phyloP scores from a whole-genome alignment of 192 early-diverging fungal genomes.

The Linnemannia zychae region DNA sequence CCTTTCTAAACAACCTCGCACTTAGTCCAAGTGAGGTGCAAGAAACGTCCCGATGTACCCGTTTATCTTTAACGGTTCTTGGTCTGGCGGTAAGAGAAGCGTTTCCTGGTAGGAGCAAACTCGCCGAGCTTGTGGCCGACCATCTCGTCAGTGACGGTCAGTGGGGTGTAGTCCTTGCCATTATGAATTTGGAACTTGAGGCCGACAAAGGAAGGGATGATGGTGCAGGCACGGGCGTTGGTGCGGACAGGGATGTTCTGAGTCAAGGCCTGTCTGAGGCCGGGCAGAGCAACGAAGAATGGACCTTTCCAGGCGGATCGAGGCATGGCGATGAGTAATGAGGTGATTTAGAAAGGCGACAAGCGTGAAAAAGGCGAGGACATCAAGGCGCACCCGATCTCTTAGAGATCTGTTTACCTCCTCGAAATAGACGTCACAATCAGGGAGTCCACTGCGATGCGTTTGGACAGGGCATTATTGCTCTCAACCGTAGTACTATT shows the following conservation, averaged over 20 bases:
- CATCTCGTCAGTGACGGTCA: slow-evolving; percentile 92
- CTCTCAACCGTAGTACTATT: not conserved
- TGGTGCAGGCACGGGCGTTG: slow-evolving; percentile 85
- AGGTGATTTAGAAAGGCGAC: not conserved
- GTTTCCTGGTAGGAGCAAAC: slow-evolving; percentile 91
- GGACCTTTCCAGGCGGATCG: slow-evolving; percentile 82
- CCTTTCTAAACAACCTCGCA: not conserved
- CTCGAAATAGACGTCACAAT: slow-evolving; percentile 4
- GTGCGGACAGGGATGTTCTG: slow-evolving; percentile 77
- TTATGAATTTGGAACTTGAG: slow-evolving; percentile 94
- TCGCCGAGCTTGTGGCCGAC: slow-evolving; percentile 95
- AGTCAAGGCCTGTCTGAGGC: slow-evolving; percentile 71
- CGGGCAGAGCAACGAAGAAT: slow-evolving; percentile 68
- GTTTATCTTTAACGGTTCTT: slow-evolving; percentile 73
- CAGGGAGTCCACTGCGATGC: not conserved
- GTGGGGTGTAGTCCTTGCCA: slow-evolving; percentile 89
- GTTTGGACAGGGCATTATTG: slow-evolving; percentile 5
- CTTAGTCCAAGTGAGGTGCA: not conserved
- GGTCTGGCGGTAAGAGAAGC: slow-evolving; percentile 83
- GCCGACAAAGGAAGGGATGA: slow-evolving; percentile 91
- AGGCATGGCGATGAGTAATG: slow-evolving; percentile 49
- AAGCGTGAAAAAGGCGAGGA: slow-evolving; percentile 6
- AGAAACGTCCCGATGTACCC: not conserved
- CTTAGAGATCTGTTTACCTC: not conserved
- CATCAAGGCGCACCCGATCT: not conserved